Percentiles rank a stretch among this genome's conserved stretches.
Evolutionary conservation across 2,329 filamentous ascomycete genomes (phyloP).

Genomic region (Seiridium cupressi): DNA sequence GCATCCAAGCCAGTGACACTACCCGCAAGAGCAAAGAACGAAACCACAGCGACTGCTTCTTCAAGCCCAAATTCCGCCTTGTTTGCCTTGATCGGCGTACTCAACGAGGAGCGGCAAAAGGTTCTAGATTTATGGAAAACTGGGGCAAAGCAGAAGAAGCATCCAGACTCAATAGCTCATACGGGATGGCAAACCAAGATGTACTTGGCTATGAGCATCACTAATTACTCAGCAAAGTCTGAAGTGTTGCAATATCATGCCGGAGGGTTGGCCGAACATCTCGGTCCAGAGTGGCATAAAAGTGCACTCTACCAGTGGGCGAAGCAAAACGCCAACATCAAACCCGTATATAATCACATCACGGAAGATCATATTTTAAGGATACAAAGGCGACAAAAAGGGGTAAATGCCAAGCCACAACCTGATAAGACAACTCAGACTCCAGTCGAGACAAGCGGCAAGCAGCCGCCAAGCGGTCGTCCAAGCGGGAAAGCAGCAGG

Average conservation of each 20-base stretch:
- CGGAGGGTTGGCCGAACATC: constrained; percentile 28
- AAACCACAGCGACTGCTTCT: background rate
- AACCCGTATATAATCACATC: constrained; percentile 21
- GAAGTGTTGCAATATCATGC: constrained; percentile 46
- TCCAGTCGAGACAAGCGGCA: constrained; percentile 15
- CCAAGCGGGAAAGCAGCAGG: constrained; percentile 42
- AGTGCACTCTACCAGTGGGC: constrained; percentile 28
- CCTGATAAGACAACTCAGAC: constrained; percentile 9
- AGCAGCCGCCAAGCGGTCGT: constrained; percentile 30
- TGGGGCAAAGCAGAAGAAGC: constrained; percentile 24
- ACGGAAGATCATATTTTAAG: constrained; percentile 22
- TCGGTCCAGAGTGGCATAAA: constrained; percentile 27
- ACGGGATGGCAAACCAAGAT: constrained; percentile 27
- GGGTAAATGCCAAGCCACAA: constrained; percentile 12
- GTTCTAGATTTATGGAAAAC: constrained; percentile 22
- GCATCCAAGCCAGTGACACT: background rate
- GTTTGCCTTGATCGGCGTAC: constrained; percentile 15
- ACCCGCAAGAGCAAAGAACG: constrained; percentile 1
- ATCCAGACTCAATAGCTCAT: constrained; percentile 22
- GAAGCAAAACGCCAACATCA: constrained; percentile 23
- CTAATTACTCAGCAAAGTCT: constrained; percentile 28
- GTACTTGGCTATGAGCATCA: constrained; percentile 39
- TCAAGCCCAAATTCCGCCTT: constrained; percentile 7
- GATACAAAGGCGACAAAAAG: constrained; percentile 23
- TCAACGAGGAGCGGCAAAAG: constrained; percentile 22